Evolutionary conservation across 768 basidiomycete species (phyloP), one percentile per base, ranked within the genome.

Genomic region (Pleurotus tuber-regium): DNA sequence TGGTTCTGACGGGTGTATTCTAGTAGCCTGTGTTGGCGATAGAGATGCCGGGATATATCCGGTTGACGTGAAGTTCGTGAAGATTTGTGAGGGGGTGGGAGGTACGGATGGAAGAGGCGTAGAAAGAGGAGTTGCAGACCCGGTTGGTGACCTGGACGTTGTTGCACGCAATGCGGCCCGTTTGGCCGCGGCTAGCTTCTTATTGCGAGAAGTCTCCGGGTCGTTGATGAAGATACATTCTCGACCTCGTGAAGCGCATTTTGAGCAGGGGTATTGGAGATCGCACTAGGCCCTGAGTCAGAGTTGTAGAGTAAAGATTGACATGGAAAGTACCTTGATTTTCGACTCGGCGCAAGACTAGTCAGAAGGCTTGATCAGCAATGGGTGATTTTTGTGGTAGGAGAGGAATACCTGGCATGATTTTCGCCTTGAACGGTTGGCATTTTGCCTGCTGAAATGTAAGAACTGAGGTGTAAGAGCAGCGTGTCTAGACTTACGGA

Each of bases 271-370:
- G 51, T 73, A 77, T 56, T 82, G 76, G 4, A 86, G 69, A 62
- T 86, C 80, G 64, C 86, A 88, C 68, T 48, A 35, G 21, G 9
- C 23, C 30, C 31, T 21, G 31, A 18, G 43, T 16, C 43, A 16
- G 43, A 26, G 31, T 21, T 4, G 46, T 21, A 11, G 6, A 21
- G 29, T 5, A 9, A 19, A 21, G 35, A 14, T 23, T 18, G 14
- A n/a, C 18, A 35, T 35, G 9, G 18, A 35, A 35, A 6, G 24
- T 26, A 48, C 46, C 30, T 85, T 87, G 11, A 86, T 78, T 67
- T 88, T 87, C n/a, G 84, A 85, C 57, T 84, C 82, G 2, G 84
- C 85, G 63, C 86, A 88, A 16, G 83, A 79, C 68, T 80, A 29
- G 4, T 47, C 39, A 44, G 40, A 26, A 25, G 35, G 3, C 50